Evolutionary conservation across 1,284 basidiomycete species (phyloP).

Genomic region (Xerocomus minutiporus): DNA sequence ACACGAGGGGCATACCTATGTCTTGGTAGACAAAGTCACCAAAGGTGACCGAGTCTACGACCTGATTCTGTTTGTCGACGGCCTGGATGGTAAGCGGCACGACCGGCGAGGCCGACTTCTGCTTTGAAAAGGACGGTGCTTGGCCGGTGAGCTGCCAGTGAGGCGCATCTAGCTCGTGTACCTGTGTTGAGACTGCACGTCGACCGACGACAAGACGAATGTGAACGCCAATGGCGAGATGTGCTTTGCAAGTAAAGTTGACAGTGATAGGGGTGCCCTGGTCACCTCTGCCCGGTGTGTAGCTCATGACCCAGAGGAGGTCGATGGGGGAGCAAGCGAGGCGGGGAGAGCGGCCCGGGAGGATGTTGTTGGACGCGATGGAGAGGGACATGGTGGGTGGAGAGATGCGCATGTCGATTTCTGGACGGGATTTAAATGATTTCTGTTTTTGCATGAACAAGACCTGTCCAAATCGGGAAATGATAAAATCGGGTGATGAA

Average conservation of each 20-base stretch:
- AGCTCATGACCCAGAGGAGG: constrained; percentile 58
- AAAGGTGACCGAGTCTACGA: constrained; percentile 63
- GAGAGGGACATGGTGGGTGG: constrained; percentile 8
- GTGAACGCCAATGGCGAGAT: constrained; percentile 45
- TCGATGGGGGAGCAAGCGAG: constrained; percentile 40
- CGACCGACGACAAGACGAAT: constrained; percentile 66
- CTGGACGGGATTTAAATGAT: constrained; percentile 22
- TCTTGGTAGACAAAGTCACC: constrained; percentile 68
- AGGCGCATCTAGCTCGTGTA: constrained; percentile 43
- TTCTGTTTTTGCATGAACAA: constrained; percentile 26
- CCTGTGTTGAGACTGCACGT: constrained; percentile 55
- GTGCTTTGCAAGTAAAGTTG: constrained; percentile 53
- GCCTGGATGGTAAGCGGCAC: constrained; percentile 61
- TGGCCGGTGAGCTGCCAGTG: constrained; percentile 58
- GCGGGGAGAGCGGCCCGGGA: constrained; percentile 27
- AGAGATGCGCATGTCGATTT: not conserved
- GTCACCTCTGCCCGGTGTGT: constrained; percentile 57
- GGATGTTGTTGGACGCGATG: constrained; percentile 11
- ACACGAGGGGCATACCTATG: constrained; percentile 35
- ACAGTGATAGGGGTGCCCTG: constrained; percentile 55
- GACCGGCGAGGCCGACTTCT: constrained; percentile 32
- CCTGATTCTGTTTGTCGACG: constrained; percentile 45
- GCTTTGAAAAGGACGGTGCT: constrained; percentile 43
- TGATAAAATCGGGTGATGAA: not conserved
- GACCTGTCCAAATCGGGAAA: constrained; percentile 9